Base-by-base conservation (phyloP, 139 green algal species). In the Micromonas commoda region DNA sequence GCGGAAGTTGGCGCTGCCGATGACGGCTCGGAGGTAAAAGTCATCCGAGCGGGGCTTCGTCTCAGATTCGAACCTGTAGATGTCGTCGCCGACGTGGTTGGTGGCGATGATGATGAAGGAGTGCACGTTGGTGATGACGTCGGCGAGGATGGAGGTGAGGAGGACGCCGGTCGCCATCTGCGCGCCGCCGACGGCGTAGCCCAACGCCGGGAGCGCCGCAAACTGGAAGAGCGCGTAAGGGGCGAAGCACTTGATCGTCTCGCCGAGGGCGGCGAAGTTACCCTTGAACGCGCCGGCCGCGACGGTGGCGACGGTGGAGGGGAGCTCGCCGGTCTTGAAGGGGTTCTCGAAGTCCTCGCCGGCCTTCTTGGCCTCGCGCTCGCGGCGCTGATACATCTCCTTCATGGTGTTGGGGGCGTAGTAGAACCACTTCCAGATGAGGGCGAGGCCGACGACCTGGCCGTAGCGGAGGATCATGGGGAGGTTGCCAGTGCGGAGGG, bases 361-460 rank as follows among this genome's bases (percentile, higher is more conserved):
- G 24, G 20, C 32, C 51, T 77, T 77, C 31, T 76, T 23, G 13
- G 77, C 77, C 28, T 77, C 60, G 51, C 57, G 23, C 65, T 34
- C 60, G 3, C 19, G 35, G 23, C 61, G 37, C 34, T 39, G 32
- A 24, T 73, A 69, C 32, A 83, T 26, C 51, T 83, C 79, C 45
- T 83, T 83, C 32, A 79, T 29, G 20, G 79, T 83, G 79, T 83
- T 83, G 33, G 79, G 79, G 6, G 79, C 79, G 64, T 83, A 83
- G 72, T 83, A 83, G 71, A 73, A 83, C 79, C 79, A 83, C 79
- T 83, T 83, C 79, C 79, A 83, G 24, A 80, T 65, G 29, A 70
- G 3, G 6, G 73, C 28, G 19, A 82, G 57, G 23, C 28, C 57
- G 53, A 31, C 77, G 33, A 77, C 77, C 54, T 71, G 39, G 24